Conservation (phyloP, 2,329 filamentous ascomycete species). For the Didymella segeticola region DNA sequence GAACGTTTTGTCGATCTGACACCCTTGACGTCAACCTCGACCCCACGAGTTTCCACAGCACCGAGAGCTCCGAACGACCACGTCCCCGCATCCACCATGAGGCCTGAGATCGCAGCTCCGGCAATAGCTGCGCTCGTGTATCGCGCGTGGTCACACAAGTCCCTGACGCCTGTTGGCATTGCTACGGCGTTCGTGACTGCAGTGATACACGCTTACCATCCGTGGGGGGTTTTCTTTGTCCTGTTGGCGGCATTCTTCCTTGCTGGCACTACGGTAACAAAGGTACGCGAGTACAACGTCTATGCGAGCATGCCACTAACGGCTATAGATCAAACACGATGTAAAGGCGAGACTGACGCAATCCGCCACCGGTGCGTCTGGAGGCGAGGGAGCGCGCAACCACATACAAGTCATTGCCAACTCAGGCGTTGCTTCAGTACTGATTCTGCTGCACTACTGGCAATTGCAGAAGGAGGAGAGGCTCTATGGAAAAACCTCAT, state of each 20-base stretch:
- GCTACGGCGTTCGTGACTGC: slow-evolving; percentile 76
- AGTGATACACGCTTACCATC: slow-evolving; percentile 83
- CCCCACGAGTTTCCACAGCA: slow-evolving; percentile 20
- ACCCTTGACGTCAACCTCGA: slow-evolving; percentile 19
- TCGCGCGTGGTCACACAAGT: slow-evolving; percentile 55
- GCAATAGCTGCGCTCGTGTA: slow-evolving; percentile 49
- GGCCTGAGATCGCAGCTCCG: slow-evolving; percentile 38
- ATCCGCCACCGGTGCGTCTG: slow-evolving; percentile 72
- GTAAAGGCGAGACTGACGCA: slow-evolving; percentile 84
- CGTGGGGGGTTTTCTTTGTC: slow-evolving; percentile 89
- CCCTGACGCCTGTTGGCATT: slow-evolving; percentile 79
- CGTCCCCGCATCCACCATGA: slow-evolving; percentile 32
- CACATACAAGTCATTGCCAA: slow-evolving; percentile 92
- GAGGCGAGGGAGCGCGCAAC: slow-evolving; percentile 82
- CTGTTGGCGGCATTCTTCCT: slow-evolving; percentile 86
- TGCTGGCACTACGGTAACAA: slow-evolving; percentile 81
- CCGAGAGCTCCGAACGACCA: slow-evolving; percentile 13
- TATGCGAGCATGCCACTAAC: neutral
- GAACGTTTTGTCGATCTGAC: neutral
- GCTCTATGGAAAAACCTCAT: slow-evolving; percentile 36
- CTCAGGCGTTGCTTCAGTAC: slow-evolving; percentile 76
- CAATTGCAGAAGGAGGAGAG: slow-evolving; percentile 50
- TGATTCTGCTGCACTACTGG: slow-evolving; percentile 61
- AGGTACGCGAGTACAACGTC: slow-evolving; percentile 58
- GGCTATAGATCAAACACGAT: slow-evolving; percentile 77